Evolutionary conservation across 768 basidiomycete species (phyloP), one percentile per base, ranked within the genome.

Genomic region (Tricholoma hemisulphureum): DNA sequence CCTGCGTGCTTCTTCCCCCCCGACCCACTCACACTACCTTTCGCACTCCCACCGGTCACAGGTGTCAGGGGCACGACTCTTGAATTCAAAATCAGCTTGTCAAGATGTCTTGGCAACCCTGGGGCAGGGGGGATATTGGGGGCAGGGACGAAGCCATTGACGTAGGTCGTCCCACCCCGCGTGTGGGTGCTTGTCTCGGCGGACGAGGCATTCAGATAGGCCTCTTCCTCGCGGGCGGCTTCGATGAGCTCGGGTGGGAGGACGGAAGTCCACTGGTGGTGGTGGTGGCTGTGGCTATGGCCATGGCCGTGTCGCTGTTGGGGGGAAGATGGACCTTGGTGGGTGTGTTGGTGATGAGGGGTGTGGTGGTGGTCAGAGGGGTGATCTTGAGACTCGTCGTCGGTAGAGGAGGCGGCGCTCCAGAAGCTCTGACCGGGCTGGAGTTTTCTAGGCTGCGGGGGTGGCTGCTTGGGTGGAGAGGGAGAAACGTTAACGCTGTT

Each of bases 51-150:
- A 63, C 45, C 63, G 49, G 66, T 51, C 53, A 61, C 34, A 18
- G 20, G 34, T 3, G 23, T 28, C 21, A 23, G 23, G 61, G 69
- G 51, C 50, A 74, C 60, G 58, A 63, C 21, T 59, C 72, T 62
- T 63, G 79, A 66, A 65, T 98, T 98, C 59, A 99, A 74, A 57
- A 98, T 97, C 50, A 97, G 86, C 66, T 94, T 95, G 67, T 98
- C 95, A 39, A 99, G 77, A 66, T 98, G 93, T 1, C 95, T 77
- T 0, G 97, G 97, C 43, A 98, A 80, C 1, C 81, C 77, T 1
- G 97, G 95, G 2, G 97, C 95, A 20, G 88, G 87, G 2, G 95
- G 95, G 59, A 95, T 89, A 62, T 85, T 85, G 16, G 93, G 91
- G 1, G 87, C 83, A 10, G 88, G 85, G 29, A 78, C 71, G 64